Evolutionary conservation across 1,139 yeast genomes (phyloP), one percentile per base, ranked within the genome.

Genomic region (Yamadazyma diospyri): DNA sequence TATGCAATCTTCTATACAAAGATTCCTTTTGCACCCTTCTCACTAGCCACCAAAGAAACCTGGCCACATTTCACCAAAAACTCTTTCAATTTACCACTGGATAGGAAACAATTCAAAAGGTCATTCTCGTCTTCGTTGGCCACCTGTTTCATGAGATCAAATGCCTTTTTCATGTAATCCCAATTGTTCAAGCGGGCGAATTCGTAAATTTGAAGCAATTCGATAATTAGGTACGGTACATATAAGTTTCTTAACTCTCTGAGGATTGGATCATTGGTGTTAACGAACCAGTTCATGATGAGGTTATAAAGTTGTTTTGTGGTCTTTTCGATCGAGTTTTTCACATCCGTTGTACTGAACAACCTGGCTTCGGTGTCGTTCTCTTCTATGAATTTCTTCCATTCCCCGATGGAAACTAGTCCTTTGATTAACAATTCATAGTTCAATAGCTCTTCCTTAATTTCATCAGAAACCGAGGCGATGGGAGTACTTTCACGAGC

Each of bases 161-260:
- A 68, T 1, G 88, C 89, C 34, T 69, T 71, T 29, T 58, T 60
- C 43, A 80, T 54, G 48, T 64, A 61, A 41, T 55, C 48, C 64
- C 69, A 50, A 51, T 60, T 56, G 36, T 58, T 59, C 23, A 50
- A 47, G 36, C 73, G 51, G 3, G 74, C 62, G 33, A 53, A 51
- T 37, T 76, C 70, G 42, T 76, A 69, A 6, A 79, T 71, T 30
- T 69, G 66, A 37, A 79, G 72, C 29, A 83, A 59, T 42, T 81
- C 84, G 36, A 81, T 74, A 22, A 85, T 66, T 36, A 85, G 57
- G 44, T 73, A 76, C 13, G 96, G 95, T n/a, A 85, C 72, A 53
- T 85, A 87, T 14, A 80, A 57, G 6, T 78, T 65, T 50, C 94
- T 71, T 35, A 83, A 63, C 33, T 70, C 74, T 24, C 45, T 40